A percentile compares a stretch with the other conserved stretches of the same genome.
These are phyloP conservation scores for Penicillium samsonianum DNA, from an alignment of 495 filamentous ascomycete genomes.

Conservation along the genomic window DNA sequence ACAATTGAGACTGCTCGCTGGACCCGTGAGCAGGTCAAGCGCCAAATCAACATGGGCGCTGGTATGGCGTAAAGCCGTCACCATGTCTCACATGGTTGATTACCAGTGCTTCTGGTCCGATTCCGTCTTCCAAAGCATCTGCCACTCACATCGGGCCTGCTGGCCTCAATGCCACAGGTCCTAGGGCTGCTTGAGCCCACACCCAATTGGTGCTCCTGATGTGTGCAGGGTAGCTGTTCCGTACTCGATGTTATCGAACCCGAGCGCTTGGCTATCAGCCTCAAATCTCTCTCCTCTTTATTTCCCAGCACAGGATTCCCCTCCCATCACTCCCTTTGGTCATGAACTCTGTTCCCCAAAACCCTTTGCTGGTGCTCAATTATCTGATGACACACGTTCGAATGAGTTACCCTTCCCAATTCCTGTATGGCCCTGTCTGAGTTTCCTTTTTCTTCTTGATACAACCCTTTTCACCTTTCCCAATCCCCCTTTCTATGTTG, in stretches of 20 bases:
- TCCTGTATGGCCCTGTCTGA: slow-evolving; percentile 35
- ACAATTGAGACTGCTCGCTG: slow-evolving; percentile 94
- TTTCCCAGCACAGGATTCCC: slow-evolving; percentile 18
- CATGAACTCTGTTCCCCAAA: slow-evolving; percentile 11
- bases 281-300: slow-evolving; percentile 15
- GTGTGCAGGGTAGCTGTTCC: slow-evolving; percentile 4
- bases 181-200: neutral
- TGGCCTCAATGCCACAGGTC: neutral
- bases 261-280: slow-evolving; percentile 14
- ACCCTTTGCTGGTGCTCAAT: slow-evolving; percentile 16
- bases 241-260: neutral
- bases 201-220: slow-evolving; percentile 4
- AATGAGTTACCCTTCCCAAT: slow-evolving; percentile 26
- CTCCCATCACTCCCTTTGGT: slow-evolving; percentile 10
- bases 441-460: slow-evolving; percentile 24
- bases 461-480: slow-evolving; percentile 24
- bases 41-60: slow-evolving; percentile 63
- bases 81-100: slow-evolving; percentile 17
- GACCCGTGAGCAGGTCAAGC: slow-evolving; percentile 96
- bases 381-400: slow-evolving; percentile 26
- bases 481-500: slow-evolving; percentile 27
- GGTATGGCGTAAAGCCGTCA: slow-evolving; percentile 38
- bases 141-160: neutral
- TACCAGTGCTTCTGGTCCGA: slow-evolving; percentile 3
- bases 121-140: slow-evolving; percentile 1